These are phyloP conservation scores for Grosmannia clavigera DNA, from an alignment of 2,329 filamentous ascomycete genomes.

Conservation along the genomic window DNA sequence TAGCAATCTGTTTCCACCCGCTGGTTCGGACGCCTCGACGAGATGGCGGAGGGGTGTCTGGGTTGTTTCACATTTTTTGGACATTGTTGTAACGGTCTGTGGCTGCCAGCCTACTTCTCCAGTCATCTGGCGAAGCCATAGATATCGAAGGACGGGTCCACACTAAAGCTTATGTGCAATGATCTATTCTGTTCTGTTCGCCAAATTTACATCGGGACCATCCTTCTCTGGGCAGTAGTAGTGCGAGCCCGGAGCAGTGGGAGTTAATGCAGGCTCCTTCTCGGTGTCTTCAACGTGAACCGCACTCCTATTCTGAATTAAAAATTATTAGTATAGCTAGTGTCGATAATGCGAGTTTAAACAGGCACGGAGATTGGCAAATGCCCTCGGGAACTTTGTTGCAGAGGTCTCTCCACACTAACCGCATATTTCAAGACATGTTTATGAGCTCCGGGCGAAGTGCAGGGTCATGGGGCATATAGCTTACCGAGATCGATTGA, in stretches of 20 bases:
- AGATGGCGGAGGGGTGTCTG: neutral
- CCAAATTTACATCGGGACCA: neutral
- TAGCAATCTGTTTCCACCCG: neutral
- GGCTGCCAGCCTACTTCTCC: constrained; percentile 42
- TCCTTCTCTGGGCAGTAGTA: neutral
- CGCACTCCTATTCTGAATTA: too few species aligned
- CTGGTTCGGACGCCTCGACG: neutral
- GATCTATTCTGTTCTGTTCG: neutral
- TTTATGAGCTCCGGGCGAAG: too few species aligned
- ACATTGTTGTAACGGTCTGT: constrained; percentile 51
- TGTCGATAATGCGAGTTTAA: too few species aligned
- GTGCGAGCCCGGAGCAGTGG: neutral
- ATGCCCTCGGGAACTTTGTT: neutral
- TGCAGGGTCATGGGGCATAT: too few species aligned
- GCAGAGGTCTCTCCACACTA: too few species aligned
- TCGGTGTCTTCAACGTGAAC: too few species aligned
- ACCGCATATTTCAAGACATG: too few species aligned
- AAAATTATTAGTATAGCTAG: too few species aligned
- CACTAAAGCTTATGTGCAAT: neutral
- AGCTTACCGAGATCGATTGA: neutral
- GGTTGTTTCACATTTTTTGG: constrained; percentile 37
- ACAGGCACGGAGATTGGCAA: neutral
- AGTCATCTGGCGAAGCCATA: constrained; percentile 18
- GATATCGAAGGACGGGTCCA: neutral
- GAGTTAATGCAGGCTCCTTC: too few species aligned